Conservation (phyloP, 139 green algal species). For the Ettlia oleoabundans region DNA sequence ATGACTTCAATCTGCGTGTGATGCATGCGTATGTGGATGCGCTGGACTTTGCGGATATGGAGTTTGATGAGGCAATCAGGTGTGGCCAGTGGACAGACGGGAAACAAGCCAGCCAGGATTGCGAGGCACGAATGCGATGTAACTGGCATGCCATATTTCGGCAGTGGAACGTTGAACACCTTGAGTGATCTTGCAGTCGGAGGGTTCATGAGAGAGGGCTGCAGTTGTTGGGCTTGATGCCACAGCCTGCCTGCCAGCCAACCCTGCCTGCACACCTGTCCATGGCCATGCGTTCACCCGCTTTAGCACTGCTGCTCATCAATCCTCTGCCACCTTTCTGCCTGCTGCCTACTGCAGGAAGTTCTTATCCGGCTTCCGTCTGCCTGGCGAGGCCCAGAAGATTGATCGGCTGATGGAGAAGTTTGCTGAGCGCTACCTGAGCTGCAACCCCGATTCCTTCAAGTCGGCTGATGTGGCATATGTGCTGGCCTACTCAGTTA, state of each 20-base stretch:
- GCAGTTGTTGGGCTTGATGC: no score
- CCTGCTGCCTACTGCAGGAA: slow-evolving; percentile 31
- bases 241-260: no score
- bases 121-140: no score
- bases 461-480: slow-evolving; percentile 96
- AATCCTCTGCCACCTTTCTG: slow-evolving; percentile 16
- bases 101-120: no score
- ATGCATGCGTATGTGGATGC: slow-evolving; percentile 98
- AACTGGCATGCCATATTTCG: no score
- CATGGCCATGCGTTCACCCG: no score
- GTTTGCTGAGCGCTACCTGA: slow-evolving; percentile 96
- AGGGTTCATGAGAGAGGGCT: no score
- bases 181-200: no score
- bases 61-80: slow-evolving; percentile 95
- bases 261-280: no score
- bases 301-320: neutral
- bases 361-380: slow-evolving; percentile 78
- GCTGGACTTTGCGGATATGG: slow-evolving; percentile 85
- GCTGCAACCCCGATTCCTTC: slow-evolving; percentile 92
- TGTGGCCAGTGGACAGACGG: no score
- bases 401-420: slow-evolving; percentile 99
- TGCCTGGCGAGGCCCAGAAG: slow-evolving; percentile 99
- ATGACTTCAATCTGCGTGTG: slow-evolving; percentile 91
- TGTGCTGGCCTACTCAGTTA: slow-evolving; percentile 98
- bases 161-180: no score